phyloP scores from a whole-genome alignment of 1,139 yeast genomes.

The Blastobotrys aristatus region DNA sequence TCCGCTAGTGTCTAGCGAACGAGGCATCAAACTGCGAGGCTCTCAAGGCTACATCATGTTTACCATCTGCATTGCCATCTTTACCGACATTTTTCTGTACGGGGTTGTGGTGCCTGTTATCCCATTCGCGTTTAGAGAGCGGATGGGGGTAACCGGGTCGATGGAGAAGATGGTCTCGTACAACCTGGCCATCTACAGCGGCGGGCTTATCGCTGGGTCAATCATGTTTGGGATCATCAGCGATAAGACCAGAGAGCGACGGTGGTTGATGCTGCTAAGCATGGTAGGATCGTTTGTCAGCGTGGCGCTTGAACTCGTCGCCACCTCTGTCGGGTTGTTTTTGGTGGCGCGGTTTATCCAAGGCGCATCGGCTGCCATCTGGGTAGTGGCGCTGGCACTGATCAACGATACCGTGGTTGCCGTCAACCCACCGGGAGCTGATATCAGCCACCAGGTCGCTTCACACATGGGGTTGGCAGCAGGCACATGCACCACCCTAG shows the following conservation, averaged over 20 bases:
- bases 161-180: slow-evolving; percentile 31
- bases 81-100: slow-evolving; percentile 34
- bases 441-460: slow-evolving; percentile 29
- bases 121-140: slow-evolving; percentile 32
- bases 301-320: slow-evolving; percentile 31
- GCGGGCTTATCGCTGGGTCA: slow-evolving; percentile 32
- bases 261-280: slow-evolving; percentile 31
- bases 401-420: slow-evolving; percentile 32
- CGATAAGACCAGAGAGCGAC: slow-evolving; percentile 18
- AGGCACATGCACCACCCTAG: slow-evolving; percentile 32
- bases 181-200: slow-evolving; percentile 33
- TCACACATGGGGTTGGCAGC: slow-evolving; percentile 31
- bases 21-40: not conserved
- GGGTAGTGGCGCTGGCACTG: slow-evolving; percentile 39
- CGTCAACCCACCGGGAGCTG: slow-evolving; percentile 26
- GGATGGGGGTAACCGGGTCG: slow-evolving; percentile 30
- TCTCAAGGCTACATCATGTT: slow-evolving; percentile 22
- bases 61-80: slow-evolving; percentile 32
- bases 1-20: slow-evolving; percentile 2
- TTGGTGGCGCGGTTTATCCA: slow-evolving; percentile 34
- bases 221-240: slow-evolving; percentile 27
- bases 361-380: slow-evolving; percentile 35
- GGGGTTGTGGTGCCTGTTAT: slow-evolving; percentile 35
- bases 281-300: slow-evolving; percentile 31
- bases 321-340: slow-evolving; percentile 28